Conservation (phyloP, 805 yeast species). For the Barnettozyma siamensis region DNA sequence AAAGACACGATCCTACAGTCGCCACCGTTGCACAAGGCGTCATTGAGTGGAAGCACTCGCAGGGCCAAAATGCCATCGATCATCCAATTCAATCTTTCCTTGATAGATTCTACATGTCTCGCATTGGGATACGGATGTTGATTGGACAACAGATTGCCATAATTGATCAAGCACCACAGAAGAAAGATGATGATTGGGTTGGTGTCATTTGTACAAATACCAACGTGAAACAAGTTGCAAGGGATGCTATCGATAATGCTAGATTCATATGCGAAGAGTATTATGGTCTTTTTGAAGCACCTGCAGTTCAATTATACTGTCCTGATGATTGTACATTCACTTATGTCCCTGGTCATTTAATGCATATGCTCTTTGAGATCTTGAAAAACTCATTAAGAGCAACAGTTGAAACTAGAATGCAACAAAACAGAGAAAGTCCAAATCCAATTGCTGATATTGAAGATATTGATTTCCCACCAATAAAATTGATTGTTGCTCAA, state of each 20-base stretch:
- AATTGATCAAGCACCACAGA: slow-evolving; percentile 58
- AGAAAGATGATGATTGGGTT: slow-evolving; percentile 66
- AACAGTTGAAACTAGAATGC: slow-evolving; percentile 75
- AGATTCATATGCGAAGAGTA: slow-evolving; percentile 87
- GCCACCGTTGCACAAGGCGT: slow-evolving; percentile 91
- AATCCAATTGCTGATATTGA: slow-evolving; percentile 34
- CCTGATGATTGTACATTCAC: slow-evolving; percentile 62
- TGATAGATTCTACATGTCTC: slow-evolving; percentile 82
- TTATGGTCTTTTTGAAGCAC: slow-evolving; percentile 82
- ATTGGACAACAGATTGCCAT: slow-evolving; percentile 93
- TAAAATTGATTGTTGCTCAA: slow-evolving; percentile 80
- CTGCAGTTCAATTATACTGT: slow-evolving; percentile 73
- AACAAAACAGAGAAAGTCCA: slow-evolving; percentile 40
- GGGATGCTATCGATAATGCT: slow-evolving; percentile 87
- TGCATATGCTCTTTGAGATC: slow-evolving; percentile 87
- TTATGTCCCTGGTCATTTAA: slow-evolving; percentile 91
- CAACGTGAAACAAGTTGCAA: slow-evolving; percentile 75
- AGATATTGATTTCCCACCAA: slow-evolving; percentile 73
- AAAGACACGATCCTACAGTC: slow-evolving; percentile 88
- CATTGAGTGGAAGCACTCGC: slow-evolving; percentile 72
- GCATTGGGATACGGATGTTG: slow-evolving; percentile 89
- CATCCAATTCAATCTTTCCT: slow-evolving; percentile 73
- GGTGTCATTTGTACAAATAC: slow-evolving; percentile 87
- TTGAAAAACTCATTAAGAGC: slow-evolving; percentile 84
- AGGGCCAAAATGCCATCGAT: slow-evolving; percentile 48